Evolutionary conservation across 202 grass and related monocot species (phyloP), one percentile per base, ranked within the genome.

Genomic region (Setaria viridis): DNA sequence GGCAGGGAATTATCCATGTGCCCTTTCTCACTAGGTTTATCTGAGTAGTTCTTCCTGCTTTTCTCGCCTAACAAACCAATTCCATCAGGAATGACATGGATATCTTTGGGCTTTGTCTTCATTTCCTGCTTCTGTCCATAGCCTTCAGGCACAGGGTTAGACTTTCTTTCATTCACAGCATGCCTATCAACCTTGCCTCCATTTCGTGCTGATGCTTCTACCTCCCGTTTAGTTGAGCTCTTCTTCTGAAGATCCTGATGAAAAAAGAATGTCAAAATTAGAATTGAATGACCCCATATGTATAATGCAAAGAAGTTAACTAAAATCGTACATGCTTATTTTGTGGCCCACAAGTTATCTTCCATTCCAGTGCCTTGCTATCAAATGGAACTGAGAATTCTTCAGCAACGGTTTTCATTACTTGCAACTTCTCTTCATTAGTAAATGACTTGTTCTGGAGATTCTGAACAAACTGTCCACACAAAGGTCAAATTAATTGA

Each of bases 401-500:
- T 84, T 94, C 81, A 90, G 92, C 90, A 77, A 97, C 90, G 39
- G 25, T 85, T 90, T 97, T 84, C 85, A 99, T 93, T 78, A 91
- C 75, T 87, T 85, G 85, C 51, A 94, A 70, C 81, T 97, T 99
- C 87, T 94, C 87, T 84, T 96, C 92, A 33, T 87, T 76, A 77
- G 97, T 85, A 87, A 97, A 97, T 79, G 94, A 90, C 70, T 94
- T 91, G 65, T 87, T 85, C 82, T 90, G 92, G 90, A 94, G 83
- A 68, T 89, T 94, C 85, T 91, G 79, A 88, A 97, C 85, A 81
- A 99, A 99, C 97, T 99, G 90, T 58, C 21, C 56, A 77, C 29
- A 58, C 8, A 70, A 82, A 55, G 54, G 33, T 84, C 55, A 74
- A 88, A 56, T 76, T 51, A 84, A 58, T 86, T 30, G 70, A 55